Conservation (phyloP, 441 rosid genomes). For the Euphorbia schlechtendalii region DNA sequence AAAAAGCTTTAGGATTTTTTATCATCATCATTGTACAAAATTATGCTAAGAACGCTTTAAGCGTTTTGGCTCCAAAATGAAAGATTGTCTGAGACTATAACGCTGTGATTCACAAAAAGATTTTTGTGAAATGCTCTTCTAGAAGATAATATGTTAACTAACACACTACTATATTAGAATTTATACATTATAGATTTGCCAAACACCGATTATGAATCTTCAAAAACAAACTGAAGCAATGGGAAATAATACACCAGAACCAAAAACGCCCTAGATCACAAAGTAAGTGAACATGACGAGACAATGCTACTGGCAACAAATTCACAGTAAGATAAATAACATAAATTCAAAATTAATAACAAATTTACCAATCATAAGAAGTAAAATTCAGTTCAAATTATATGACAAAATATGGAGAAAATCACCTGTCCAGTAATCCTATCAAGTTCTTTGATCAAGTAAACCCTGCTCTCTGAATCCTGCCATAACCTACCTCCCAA, state of each 20-base stretch:
- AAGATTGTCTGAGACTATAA: background rate
- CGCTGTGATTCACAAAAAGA: too few relatives aligned
- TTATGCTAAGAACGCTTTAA: background rate
- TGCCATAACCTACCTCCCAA: slow-evolving; percentile 61
- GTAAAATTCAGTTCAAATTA: background rate
- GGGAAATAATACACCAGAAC: background rate
- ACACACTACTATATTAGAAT: background rate
- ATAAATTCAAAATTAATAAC: background rate
- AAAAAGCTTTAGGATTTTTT: background rate
- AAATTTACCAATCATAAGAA: background rate
- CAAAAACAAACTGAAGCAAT: background rate
- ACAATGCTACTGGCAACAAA: background rate
- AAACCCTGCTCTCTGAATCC: slow-evolving; percentile 82
- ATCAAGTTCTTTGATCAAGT: slow-evolving; percentile 81
- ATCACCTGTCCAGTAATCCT: slow-evolving; percentile 70
- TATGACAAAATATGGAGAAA: slow-evolving; percentile 1
- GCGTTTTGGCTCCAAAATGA: background rate
- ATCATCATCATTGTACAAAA: background rate
- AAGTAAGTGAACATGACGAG: background rate
- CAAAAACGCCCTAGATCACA: background rate
- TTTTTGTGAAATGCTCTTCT: too few relatives aligned
- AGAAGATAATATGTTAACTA: too few relatives aligned
- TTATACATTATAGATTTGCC: background rate
- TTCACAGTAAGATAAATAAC: background rate
- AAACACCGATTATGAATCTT: background rate